These are phyloP conservation scores for Kwoniella pini DNA, from an alignment of 768 basidiomycete species.

Conservation along the genomic window DNA sequence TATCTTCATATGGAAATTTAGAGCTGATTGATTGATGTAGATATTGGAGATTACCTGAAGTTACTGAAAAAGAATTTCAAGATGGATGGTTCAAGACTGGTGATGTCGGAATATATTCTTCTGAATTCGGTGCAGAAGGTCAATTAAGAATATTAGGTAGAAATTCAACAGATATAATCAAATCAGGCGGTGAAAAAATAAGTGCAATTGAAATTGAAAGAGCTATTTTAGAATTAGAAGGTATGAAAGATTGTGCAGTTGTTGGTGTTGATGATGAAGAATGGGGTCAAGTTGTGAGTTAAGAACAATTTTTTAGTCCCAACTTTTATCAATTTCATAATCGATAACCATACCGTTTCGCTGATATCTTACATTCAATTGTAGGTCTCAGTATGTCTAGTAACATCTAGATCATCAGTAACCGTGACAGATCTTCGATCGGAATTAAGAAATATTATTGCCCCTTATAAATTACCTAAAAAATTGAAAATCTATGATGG, in stretches of 20 bases:
- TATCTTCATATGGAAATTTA: too few species aligned
- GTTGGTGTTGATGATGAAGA: constrained; percentile 44
- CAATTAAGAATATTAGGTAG: constrained; percentile 40
- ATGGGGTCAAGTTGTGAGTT: constrained; percentile 49
- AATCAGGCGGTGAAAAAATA: constrained; percentile 50
- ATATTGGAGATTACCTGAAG: constrained; percentile 37
- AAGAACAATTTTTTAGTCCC: not conserved
- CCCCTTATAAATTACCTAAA: constrained; percentile 29
- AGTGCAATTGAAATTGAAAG: constrained; percentile 48
- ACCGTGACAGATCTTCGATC: constrained; percentile 20
- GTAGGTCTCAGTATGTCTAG: constrained; percentile 29
- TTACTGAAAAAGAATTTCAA: constrained; percentile 42
- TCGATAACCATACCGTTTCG: too few species aligned
- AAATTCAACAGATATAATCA: constrained; percentile 40
- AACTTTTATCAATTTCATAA: not conserved
- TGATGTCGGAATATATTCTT: constrained; percentile 41
- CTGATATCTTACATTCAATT: too few species aligned
- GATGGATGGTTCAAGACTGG: constrained; percentile 52
- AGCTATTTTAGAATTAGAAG: constrained; percentile 38
- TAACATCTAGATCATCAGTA: constrained; percentile 12
- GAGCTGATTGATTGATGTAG: constrained; percentile 16
- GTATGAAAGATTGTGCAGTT: constrained; percentile 43
- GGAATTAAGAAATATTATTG: constrained; percentile 24
- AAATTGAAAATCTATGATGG: constrained; percentile 27
- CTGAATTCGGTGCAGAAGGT: constrained; percentile 22